Evolutionary conservation across 164 flowering plant genomes (phyloP).

Genomic region (Dillenia suffruticosa): DNA sequence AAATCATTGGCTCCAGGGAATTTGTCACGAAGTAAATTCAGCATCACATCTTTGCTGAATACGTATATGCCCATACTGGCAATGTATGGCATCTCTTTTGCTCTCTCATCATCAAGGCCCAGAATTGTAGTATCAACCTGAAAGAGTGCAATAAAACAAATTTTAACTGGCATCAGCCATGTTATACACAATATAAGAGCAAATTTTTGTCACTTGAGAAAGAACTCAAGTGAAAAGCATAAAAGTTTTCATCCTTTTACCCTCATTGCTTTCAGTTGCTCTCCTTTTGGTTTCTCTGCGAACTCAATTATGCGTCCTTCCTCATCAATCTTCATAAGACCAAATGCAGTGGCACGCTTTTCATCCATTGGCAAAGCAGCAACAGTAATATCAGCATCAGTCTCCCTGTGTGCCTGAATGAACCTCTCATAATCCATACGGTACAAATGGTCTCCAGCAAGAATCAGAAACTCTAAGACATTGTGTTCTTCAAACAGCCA

Average conservation of each 20-base stretch:
- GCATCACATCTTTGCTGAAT: conserved; percentile 89
- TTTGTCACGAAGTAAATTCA: conserved; percentile 63
- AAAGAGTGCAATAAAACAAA: conserved; percentile 1
- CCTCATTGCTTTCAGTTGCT: conserved; percentile 80
- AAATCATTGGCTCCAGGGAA: conserved; percentile 98
- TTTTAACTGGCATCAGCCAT: too few relatives aligned
- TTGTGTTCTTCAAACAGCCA: conserved; percentile 96
- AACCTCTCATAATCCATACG: conserved; percentile 89
- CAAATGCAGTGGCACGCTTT: conserved; percentile 80
- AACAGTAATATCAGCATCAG: conserved; percentile 91
- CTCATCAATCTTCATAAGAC: conserved; percentile 89
- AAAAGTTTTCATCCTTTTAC: conserved; percentile 19
- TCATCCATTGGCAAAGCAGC: conserved; percentile 93
- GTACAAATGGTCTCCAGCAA: conserved; percentile 91
- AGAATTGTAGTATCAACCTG: conserved; percentile 82
- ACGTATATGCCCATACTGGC: conserved; percentile 99
- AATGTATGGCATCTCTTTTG: conserved; percentile 91
- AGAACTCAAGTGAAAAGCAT: background rate
- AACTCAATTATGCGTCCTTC: conserved; percentile 85
- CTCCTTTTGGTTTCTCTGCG: conserved; percentile 87
- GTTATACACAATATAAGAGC: too few relatives aligned
- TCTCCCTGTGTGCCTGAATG: conserved; percentile 84
- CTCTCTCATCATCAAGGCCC: conserved; percentile 88
- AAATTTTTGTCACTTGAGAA: background rate
- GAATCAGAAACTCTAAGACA: conserved; percentile 70